Evolutionary conservation across 1,284 basidiomycete species (phyloP), one percentile per base, ranked within the genome.

Genomic region (Phaffia rhodozyma): DNA sequence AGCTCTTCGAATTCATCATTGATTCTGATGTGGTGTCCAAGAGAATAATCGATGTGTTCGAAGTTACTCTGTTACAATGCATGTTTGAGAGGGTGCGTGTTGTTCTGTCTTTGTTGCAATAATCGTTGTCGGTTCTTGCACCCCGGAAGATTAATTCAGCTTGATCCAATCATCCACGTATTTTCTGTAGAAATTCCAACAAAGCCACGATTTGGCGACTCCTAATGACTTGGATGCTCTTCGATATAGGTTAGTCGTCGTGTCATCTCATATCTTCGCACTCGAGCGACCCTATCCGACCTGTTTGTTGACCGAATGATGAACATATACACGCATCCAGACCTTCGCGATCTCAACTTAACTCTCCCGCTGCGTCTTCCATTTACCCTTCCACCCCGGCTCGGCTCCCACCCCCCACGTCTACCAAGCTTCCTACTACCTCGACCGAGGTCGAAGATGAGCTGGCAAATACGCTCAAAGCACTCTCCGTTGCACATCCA

Each of bases 21-120:
- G 70, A 77, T 79, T 63, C 47, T 18, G 62, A 75, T 70, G 53
- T 74, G 58, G 88, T 86, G 21, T 88, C 89, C 18, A 90, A 90
- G 69, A 85, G 81, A 23, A 89, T 90, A 0, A 91, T 89, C 5
- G 83, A 83, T 58, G 84, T 86, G 20, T 96, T 97, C 72, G 91
- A 96, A 75, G 86, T 89, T 55, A 92, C 91, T 74, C 87, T 92
- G 79, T 86, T 96, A 69, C 86, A 90, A 52, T 94, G 93, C 65
- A 90, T 94, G 81, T 97, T 86, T 75, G 93, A 97, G 74, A 69
- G 76, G 67, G 75, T 76, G 59, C 68, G 75, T 70, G 13, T 0
- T 21, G n/a, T 25, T 47, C 30, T 47, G 38, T 27, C 34, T 55
- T 11, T 25, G 20, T 38, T 2, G 23, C 21, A 20, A 5, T 9